Base-by-base conservation (phyloP, 2,329 filamentous ascomycete species). In the Pyricularia grisea region DNA sequence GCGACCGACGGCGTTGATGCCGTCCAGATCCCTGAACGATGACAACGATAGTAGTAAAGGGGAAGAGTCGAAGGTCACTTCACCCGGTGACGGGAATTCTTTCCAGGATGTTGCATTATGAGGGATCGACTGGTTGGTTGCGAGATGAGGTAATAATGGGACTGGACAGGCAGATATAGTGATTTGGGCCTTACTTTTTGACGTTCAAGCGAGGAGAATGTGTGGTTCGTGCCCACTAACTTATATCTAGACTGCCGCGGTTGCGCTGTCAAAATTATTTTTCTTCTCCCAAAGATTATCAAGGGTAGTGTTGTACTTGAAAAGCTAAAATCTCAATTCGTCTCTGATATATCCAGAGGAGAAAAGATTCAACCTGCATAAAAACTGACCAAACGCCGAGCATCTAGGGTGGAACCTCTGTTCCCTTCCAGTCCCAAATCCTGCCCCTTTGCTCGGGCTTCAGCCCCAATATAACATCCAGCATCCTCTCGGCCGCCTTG, bases 401-500 rank as follows among this genome's bases (percentile, higher is more conserved):
- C 20, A 17, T 25, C 81, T 75, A 90, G 30, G 88, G 87, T 72
- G 81, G 75, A 55, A 91, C 80, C 77, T 90, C 88, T 70, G 87
- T 81, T 1, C 87, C 88, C 74, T 86, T 87, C 87, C 88, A 92
- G 77, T 91, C 90, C 87, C 87, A 91, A 73, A 87, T 90, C 73
- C 80, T 82, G 0, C 90, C 90, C 74, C 90, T 81, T 33, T 86
- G 83, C 30, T 81, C 80, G 14, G 84, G 60, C 1, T 76, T 81
- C 70, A 85, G 77, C 4, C 77, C 75, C 55, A 77, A 79, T 5
- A 90, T 77, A 9, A 94, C 87, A 42, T 84, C 80, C 30, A 89
- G 76, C 78, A 95, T 78, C 76, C 83, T 85, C 79, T 87, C 85
- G 0, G 87, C 91, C 25, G 90, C 88, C 74, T 85, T 89, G 71